Evolutionary conservation across 2,329 filamentous ascomycete genomes (phyloP).

Genomic region (Dactylella cylindrospora): DNA sequence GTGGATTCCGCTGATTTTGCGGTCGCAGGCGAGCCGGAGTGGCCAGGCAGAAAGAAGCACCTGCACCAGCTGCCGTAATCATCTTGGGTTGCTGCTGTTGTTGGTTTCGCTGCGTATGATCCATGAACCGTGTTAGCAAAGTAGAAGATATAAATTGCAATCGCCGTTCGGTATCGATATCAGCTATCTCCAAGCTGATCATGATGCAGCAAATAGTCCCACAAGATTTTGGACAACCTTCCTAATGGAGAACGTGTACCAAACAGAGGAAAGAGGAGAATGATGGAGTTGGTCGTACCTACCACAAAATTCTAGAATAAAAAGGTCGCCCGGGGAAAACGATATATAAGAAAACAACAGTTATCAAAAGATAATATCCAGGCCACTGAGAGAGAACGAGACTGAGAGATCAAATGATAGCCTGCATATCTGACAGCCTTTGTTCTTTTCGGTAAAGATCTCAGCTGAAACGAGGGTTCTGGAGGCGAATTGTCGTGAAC

Average conservation of each 20-base stretch:
- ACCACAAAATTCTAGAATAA: too few relatives aligned
- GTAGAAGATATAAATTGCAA: slow-evolving; percentile 13
- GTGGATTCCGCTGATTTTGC: slow-evolving; percentile 46
- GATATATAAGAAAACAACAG: too few relatives aligned
- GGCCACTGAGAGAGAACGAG: too few relatives aligned
- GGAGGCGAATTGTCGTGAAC: slow-evolving; percentile 19
- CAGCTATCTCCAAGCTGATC: slow-evolving; percentile 23
- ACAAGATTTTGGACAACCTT: too few relatives aligned
- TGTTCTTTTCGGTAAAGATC: slow-evolving; percentile 22
- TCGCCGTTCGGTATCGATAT: slow-evolving; percentile 33
- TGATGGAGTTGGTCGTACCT: too few relatives aligned
- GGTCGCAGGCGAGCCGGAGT: slow-evolving; percentile 48
- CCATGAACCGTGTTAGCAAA: slow-evolving; percentile 32
- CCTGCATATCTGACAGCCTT: slow-evolving; percentile 36
- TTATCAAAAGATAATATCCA: too few relatives aligned
- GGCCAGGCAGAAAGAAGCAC: slow-evolving; percentile 48
- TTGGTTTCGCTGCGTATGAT: slow-evolving; percentile 29
- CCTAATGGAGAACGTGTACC: too few relatives aligned
- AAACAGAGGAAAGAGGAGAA: too few relatives aligned
- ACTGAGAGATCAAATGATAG: too few relatives aligned
- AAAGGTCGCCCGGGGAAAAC: too few relatives aligned
- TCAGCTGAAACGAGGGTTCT: slow-evolving; percentile 40
- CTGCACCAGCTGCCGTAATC: slow-evolving; percentile 48
- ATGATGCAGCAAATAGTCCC: slow-evolving; percentile 5
- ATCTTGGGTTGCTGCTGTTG: slow-evolving; percentile 46